Evolutionary conservation across 106 monocot genomes (phyloP).

Genomic region (Triglochin maritima): DNA sequence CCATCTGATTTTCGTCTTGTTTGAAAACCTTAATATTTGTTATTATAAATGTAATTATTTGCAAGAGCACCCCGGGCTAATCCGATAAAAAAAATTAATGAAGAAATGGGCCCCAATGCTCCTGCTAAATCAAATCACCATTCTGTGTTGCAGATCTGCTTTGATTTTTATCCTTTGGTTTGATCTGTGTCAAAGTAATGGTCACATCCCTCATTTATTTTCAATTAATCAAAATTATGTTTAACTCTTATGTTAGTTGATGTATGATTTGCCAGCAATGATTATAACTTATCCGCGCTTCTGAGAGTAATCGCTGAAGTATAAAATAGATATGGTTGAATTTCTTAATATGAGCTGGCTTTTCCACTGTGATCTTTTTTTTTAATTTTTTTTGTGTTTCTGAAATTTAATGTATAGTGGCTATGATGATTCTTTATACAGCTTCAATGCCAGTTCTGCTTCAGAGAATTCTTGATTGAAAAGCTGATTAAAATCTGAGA

Average conservation of each 20-base stretch:
- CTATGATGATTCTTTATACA: neutral
- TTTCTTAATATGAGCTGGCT: conserved; percentile 1
- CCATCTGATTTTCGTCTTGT: too few species aligned
- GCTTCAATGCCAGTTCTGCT: conserved; percentile 7
- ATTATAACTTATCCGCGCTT: conserved; percentile 1
- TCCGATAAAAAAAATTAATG: neutral
- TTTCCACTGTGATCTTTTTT: neutral
- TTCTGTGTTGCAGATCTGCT: conserved; percentile 11
- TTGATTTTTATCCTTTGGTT: neutral
- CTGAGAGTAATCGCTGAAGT: neutral
- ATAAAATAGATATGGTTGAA: conserved; percentile 1
- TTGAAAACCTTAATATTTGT: too few species aligned
- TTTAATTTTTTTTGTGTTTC: neutral
- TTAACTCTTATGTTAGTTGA: neutral
- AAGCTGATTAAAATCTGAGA: conserved; percentile 1
- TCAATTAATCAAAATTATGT: neutral
- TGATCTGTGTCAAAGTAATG: conserved; percentile 11
- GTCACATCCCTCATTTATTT: neutral
- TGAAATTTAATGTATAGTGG: neutral
- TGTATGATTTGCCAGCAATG: neutral
- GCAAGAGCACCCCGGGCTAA: conserved; percentile 4
- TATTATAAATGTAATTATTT: too few species aligned
- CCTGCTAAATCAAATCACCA: neutral
- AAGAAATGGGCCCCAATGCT: conserved; percentile 2
- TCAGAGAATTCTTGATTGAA: conserved; percentile 7